phyloP scores from a whole-genome alignment of 768 basidiomycete species.

The Naganishia friedmannii region DNA sequence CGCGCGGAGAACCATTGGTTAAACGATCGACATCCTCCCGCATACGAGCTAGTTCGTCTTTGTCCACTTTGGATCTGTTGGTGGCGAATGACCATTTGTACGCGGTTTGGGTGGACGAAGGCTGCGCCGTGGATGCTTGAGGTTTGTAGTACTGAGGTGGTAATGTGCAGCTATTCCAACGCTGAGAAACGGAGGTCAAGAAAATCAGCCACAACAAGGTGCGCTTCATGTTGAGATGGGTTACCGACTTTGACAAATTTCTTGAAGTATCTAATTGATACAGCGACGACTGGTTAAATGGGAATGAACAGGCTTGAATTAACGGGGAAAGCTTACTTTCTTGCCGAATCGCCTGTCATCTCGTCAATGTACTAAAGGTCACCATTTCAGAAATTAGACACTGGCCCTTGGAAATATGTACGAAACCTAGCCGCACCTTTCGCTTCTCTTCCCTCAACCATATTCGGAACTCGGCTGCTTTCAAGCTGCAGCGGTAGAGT shows the following conservation, averaged over 20 bases:
- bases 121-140: constrained; percentile 54
- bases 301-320: constrained; percentile 15
- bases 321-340: constrained; percentile 55
- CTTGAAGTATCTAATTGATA: constrained; percentile 68
- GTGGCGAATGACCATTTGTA: constrained; percentile 86
- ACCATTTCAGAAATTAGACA: not conserved
- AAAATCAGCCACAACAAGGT: not conserved
- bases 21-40: constrained; percentile 62
- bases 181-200: constrained; percentile 39
- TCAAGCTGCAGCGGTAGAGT: constrained; percentile 55
- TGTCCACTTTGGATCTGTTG: constrained; percentile 63
- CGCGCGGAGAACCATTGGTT: constrained; percentile 50
- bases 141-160: constrained; percentile 37
- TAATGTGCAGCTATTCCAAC: constrained; percentile 53
- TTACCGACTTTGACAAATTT: constrained; percentile 65
- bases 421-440: constrained; percentile 55
- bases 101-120: constrained; percentile 68
- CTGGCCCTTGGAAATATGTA: not conserved
- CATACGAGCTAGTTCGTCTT: constrained; percentile 60
- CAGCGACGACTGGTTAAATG: constrained; percentile 48
- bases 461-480: constrained; percentile 76
- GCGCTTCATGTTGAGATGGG: constrained; percentile 38
- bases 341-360: constrained; percentile 73
- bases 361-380: constrained; percentile 74
- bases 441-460: constrained; percentile 77